Evolutionary conservation across 441 rosid species (phyloP), one percentile per base, ranked within the genome.

Genomic region (Kokia cookei): DNA sequence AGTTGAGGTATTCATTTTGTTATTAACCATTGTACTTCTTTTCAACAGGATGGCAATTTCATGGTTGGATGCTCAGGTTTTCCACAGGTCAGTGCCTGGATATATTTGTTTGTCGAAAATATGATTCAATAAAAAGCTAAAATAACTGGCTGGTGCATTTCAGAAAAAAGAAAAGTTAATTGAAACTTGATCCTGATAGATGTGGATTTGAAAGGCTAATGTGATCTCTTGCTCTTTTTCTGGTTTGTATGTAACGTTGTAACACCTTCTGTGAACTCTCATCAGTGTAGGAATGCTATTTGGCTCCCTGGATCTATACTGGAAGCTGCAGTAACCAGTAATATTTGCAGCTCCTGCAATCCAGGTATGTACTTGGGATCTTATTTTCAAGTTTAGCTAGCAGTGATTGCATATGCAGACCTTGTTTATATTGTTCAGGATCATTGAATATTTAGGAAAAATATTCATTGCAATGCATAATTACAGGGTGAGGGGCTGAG

Each of bases 251-350:
- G 4, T 43, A 14, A 37, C 26, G 40, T 65, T 68, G 67, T 65
- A 47, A 71, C 63, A 68, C 45, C 69, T 80, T 73, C 53, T n/a
- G 54, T 78, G 37, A 10, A 42, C 45, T 3, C 50, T 65, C 75
- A 82, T 69, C 86, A 94, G 97, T 93, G 99, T 82, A 88, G 98
- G 81, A 96, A 87, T 84, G 98, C 86, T 73, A 84, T 93, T 48
- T 93, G 98, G 99, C 98, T 96, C 77, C 99, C 98, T 64, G 99
- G 97, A 65, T 90, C 97, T 69, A 77, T 91, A 77, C 67, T 89
- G 69, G 98, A 96, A 87, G 98, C 99, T 61, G 77, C 88, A 72
- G 89, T 96, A 75, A 96, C 97, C 26, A 67, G 91, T 69, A 85
- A 86, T 69, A 72, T 84, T 76, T 96, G 99, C 87, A 85, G 75